phyloP scores from a whole-genome alignment of 75 land plant genomes.

The Sequoiadendron giganteum region DNA sequence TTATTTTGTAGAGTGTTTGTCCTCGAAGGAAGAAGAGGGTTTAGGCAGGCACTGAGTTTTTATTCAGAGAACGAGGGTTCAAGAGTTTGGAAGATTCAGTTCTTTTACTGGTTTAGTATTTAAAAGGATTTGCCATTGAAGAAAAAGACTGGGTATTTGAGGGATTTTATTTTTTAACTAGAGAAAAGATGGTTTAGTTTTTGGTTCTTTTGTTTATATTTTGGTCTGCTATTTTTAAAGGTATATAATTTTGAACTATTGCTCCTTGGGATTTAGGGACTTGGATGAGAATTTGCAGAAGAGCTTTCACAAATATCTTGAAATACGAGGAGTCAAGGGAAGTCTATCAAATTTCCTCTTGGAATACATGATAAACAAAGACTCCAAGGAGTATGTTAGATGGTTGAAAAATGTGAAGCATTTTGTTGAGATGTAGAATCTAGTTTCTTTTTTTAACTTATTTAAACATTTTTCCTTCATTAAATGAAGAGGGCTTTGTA shows the following conservation, averaged over 20 bases:
- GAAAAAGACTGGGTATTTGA: not conserved
- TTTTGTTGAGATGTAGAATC: conserved; percentile 39
- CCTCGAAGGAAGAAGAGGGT: not conserved
- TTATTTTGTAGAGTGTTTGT: not conserved
- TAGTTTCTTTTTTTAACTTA: not conserved
- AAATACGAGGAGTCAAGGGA: conserved; percentile 66
- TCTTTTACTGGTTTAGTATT: not conserved
- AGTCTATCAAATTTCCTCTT: conserved; percentile 58
- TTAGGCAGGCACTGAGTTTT: not conserved
- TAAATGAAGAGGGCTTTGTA: not conserved
- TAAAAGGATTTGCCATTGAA: not conserved
- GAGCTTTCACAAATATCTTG: conserved; percentile 72
- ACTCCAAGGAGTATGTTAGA: conserved; percentile 44
- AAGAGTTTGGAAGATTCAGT: not conserved
- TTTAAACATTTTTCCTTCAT: not conserved
- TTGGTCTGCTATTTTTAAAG: not conserved
- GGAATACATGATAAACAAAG: conserved; percentile 76
- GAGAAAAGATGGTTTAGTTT: not conserved
- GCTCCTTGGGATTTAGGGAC: conserved; percentile 35
- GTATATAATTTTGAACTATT: not conserved
- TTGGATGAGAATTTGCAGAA: conserved; percentile 81
- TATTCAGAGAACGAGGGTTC: not conserved
- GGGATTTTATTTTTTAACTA: not conserved
- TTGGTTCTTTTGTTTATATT: conserved; percentile 1
- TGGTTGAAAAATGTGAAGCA: conserved; percentile 68